Evolutionary conservation across 495 filamentous ascomycete species (phyloP).

Genomic region (Xylaria telfairii): DNA sequence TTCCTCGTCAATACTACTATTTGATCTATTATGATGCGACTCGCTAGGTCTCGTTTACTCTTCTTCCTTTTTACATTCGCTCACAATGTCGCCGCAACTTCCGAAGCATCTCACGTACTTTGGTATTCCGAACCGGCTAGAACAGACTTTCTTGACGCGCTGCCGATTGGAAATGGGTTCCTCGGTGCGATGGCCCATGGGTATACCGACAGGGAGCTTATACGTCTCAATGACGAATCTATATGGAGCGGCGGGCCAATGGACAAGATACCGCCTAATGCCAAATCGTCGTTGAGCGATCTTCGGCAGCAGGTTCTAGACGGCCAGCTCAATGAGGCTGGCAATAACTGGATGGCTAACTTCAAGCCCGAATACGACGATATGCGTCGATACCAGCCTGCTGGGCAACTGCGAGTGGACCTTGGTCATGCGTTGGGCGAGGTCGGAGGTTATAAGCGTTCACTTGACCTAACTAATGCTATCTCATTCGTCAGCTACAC

Average conservation of each 20-base stretch:
- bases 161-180: conserved; percentile 55
- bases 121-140: conserved; percentile 22
- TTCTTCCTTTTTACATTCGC: neutral
- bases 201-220: conserved; percentile 50
- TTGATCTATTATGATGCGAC: neutral
- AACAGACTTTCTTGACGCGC: conserved; percentile 29
- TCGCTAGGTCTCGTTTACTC: neutral
- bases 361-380: conserved; percentile 53
- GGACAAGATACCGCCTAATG: conserved; percentile 45
- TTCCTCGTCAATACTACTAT: neutral
- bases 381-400: conserved; percentile 56
- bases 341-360: conserved; percentile 42
- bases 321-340: conserved; percentile 49
- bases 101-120: conserved; percentile 10
- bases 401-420: conserved; percentile 51
- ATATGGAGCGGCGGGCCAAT: conserved; percentile 57
- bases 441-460: neutral
- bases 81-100: neutral
- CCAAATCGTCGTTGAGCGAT: conserved; percentile 42
- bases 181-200: conserved; percentile 58
- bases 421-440: conserved; percentile 40
- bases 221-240: conserved; percentile 59
- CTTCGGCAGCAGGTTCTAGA: conserved; percentile 49
- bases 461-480: neutral
- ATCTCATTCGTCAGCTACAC: neutral